Percentiles rank a stretch among this genome's conserved stretches.
Conservation (phyloP, 1,139 yeast genomes). For the Arxiozyma slooffiae region DNA sequence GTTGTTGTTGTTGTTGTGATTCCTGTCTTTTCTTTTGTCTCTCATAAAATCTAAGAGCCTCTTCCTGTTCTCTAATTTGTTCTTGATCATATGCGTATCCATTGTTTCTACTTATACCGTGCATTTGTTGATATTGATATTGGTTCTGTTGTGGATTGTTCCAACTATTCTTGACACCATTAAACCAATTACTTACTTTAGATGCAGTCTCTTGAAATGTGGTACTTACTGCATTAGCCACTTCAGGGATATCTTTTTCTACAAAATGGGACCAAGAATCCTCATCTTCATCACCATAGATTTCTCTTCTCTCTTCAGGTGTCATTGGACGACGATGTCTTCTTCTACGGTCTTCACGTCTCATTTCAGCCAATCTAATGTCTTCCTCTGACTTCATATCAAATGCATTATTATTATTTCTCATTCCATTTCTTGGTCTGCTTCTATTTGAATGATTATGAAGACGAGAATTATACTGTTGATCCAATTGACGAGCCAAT, state of each 20-base stretch:
- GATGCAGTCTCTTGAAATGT: constrained; percentile 79
- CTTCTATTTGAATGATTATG: constrained; percentile 4
- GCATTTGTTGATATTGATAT: constrained; percentile 16
- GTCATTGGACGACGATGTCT: constrained; percentile 16
- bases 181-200: constrained; percentile 75
- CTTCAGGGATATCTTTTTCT: constrained; percentile 51
- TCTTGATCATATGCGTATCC: constrained; percentile 8
- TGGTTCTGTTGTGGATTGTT: constrained; percentile 15
- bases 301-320: constrained; percentile 19
- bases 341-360: constrained; percentile 24
- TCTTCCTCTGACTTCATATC: constrained; percentile 8
- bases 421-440: constrained; percentile 7
- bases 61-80: constrained; percentile 8
- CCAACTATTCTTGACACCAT: constrained; percentile 41
- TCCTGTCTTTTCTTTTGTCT: constrained; percentile 13
- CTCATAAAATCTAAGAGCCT: constrained; percentile 4
- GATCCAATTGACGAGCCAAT: constrained; percentile 72
- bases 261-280: constrained; percentile 59
- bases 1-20: constrained; percentile 5
- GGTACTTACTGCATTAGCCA: constrained; percentile 60
- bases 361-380: constrained; percentile 19
- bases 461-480: constrained; percentile 43
- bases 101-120: constrained; percentile 16
- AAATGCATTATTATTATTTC: constrained; percentile 9
- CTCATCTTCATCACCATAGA: constrained; percentile 34